Base-by-base conservation (phyloP, 495 filamentous ascomycete species). In the Hypoxylon perforatum region DNA sequence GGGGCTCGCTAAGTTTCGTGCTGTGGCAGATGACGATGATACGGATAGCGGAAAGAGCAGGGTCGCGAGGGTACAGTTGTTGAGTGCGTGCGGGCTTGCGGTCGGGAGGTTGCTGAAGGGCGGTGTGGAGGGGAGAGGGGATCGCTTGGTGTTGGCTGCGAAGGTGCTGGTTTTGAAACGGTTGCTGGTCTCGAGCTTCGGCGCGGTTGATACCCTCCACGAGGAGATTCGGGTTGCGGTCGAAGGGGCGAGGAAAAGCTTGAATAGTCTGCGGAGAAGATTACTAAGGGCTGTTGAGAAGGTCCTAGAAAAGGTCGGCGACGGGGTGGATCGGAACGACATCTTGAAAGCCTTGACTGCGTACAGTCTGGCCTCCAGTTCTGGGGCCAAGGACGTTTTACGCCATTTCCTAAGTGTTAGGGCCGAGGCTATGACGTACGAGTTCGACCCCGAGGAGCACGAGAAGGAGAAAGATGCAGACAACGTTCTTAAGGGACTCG, bases 81-180 rank as follows among this genome's bases (percentile, higher is more conserved):
- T 85, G 57, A 68, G 69, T 19, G 78, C 75, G 21, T 82, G 76
- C 23, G 73, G 72, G n/a, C 48, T 85, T 23, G 64, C 67, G 11
- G 62, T 81, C 84, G 57, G 83, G 76, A 18, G 84, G 81, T 60
- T 84, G 41, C 73, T 97, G 18, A 72, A 55, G 62, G 48, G 58
- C 4, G 46, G 64, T 1, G 61, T 28, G 1, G 57, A 67, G n/a
- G 48, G 69, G 7, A 79, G 76, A 59, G 80, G 86, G 5, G 79
- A 84, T 18, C 86, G 88, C 8, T 76, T 89, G 35, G 73, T 95
- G 30, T 70, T 92, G 22, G 86, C 90, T 9, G 90, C 93, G 0
- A 95, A 96, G 77, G 82, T 97, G 22, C 82, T 94, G 33, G 92
- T 96, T 22, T 76, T 99, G 19, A 88, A 87, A 15, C 81, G 93